Evolutionary conservation across 2,329 filamentous ascomycete species (phyloP), one percentile per base, ranked within the genome.

Genomic region (Colletotrichum sp.): DNA sequence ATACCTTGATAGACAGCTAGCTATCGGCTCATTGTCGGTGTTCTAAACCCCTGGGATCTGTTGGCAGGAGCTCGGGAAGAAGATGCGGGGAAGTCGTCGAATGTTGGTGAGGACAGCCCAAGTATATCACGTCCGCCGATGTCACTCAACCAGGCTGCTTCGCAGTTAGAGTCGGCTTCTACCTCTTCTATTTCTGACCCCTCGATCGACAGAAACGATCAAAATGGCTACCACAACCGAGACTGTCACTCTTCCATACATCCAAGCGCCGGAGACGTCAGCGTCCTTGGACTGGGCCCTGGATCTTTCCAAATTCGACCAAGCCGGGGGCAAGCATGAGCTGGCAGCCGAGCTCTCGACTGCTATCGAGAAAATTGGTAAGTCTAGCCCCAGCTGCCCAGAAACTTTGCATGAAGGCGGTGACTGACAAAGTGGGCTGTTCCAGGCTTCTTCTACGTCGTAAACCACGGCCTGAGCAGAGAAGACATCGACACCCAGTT

Each of bases 401-500:
- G 9, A n/a, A n/a, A 5, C 52, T 16, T 26, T 15, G 0, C 21
- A 9, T 9, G 6, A 3, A 16, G 0, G 21, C 2, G 4, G 15
- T 16, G 21, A 26, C 21, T 57, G 13, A 57, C 13, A 2, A 16
- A 3, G 0, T 26, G 12, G 6, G 12, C 6, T 1, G 5, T 15
- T 3, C 52, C 24, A 63, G 60, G 60, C 28, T 63, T 63, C n/a
- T 92, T 92, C 82, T 91, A 92, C 73, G 88, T 93, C 4, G 90
- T 88, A 72, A 92, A 93, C 81, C 93, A 90, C 78, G 90, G 88
- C 77, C 88, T 93, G 21, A 84, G 84, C 1, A 90, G 92, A 79
- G 88, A 90, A 59, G 86, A 88, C 55, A 87, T 93, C 1, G 88
- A 92, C 73, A 83, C 84, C 1, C 91, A 93, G 72, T 93, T 93